Evolutionary conservation across 192 early-diverging fungal genomes (phyloP), one percentile per base, ranked within the genome.

Genomic region (Gaertneriomyces sp.): DNA sequence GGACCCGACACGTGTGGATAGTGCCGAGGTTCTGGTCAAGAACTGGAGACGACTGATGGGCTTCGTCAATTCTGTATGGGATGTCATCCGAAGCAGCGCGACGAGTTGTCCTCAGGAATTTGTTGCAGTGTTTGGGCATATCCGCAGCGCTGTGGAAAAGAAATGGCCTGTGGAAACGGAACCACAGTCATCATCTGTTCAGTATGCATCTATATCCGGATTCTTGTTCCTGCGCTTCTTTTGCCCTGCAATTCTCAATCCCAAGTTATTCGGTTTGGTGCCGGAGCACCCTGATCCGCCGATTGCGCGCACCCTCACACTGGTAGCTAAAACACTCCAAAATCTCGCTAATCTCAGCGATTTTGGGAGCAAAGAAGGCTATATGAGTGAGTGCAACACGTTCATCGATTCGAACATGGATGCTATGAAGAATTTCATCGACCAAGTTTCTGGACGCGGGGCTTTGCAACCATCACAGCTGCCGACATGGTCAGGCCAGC

Each of bases 141-240:
- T 80, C 14, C 55, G 58, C 9, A n/a, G 16, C 17, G 49, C 11
- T 59, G 58, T 61, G 43, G 42, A 41, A 12, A 14, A 33, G 54
- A 63, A 60, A 77, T 78, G 69, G 69, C 19, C 14, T n/a, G 40
- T 45, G 53, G 59, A 60, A 60, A 38, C 17, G 41, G 38, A 57
- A 1, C 63, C 61, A 43, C n/a, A n/a, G n/a, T n/a, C n/a, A n/a
- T n/a, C n/a, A n/a, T 45, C 51, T 46, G 69, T 69, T 14, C 55
- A 60, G 49, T 78, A 81, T 43, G 58, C 72, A 8, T 73, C 80
- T 8, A 71, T 85, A 52, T 81, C 76, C 53, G 79, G 80, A 9
- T 86, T 86, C 65, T 69, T 86, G 11, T 86, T 86, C 53, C 53
- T 86, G 45, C 58, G 84, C 20, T 81, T 86, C 42, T 85, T 86